Base-by-base conservation (phyloP, 192 early-diverging fungal species). In the Podila clonocystis region DNA sequence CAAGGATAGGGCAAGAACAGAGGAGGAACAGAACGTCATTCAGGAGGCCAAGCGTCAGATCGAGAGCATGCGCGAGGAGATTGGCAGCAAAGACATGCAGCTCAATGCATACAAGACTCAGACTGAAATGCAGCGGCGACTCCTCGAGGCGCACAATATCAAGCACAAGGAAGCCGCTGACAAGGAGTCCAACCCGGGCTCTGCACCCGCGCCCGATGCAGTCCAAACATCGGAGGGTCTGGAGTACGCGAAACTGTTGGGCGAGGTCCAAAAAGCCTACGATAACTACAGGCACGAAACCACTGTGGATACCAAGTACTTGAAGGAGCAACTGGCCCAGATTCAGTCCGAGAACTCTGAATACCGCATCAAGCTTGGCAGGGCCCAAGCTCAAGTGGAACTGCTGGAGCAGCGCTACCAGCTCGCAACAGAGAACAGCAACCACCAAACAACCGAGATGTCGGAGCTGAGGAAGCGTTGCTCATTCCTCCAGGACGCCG, bases 251-350 rank as follows among this genome's bases (percentile, higher is more conserved):
- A 68, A 70, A 2, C 62, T 91, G 26, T 75, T 84, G 41, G 72
- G 75, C 12, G 84, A 84, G 13, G 85, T 91, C 17, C 90, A 93
- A 80, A 68, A 74, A 52, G 87, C 91, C 31, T 93, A 89, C 82
- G 91, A 94, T 64, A 73, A 78, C 9, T 94, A 91, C 77, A 84
- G 89, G 57, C 86, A 80, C 58, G 93, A 95, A 74, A 86, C 86
- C 11, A 87, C 85, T 20, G 82, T 80, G 15, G 91, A 92, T 63
- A 88, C 83, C 31, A 73, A 80, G 49, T 76, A 83, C 58, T 82
- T 93, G 13, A 91, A 91, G 72, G 73, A 60, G 19, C 85, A 89
- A 24, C 63, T 89, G 33, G 83, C 86, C 33, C 73, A 75, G 62
- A 62, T 89, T 9, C 86, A 89, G 52, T 41, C 72, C 1, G 89